Evolutionary conservation across 2,329 filamentous ascomycete species (phyloP).

Genomic region (Colletotrichum sp.): DNA sequence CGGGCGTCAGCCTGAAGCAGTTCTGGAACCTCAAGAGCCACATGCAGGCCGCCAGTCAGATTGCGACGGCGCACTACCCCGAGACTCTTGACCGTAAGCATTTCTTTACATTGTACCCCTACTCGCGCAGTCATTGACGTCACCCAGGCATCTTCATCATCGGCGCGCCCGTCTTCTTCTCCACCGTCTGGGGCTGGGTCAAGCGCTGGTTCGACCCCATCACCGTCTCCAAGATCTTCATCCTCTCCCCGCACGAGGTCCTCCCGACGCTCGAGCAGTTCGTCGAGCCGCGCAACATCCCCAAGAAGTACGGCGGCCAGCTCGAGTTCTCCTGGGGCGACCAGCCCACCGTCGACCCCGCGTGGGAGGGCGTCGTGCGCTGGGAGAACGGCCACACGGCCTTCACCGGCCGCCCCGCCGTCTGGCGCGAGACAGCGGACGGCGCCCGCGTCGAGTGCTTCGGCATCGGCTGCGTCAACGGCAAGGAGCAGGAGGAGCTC

Average conservation of each 20-base stretch:
- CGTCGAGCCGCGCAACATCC: slow-evolving; percentile 83
- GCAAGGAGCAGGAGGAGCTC: slow-evolving; percentile 48
- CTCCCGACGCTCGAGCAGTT: slow-evolving; percentile 78
- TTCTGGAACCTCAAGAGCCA: slow-evolving; percentile 95
- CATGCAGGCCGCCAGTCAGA: slow-evolving; percentile 88
- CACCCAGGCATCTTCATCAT: slow-evolving; percentile 68
- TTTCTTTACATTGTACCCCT: neutral
- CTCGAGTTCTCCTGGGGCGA: slow-evolving; percentile 84
- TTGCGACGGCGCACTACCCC: slow-evolving; percentile 93
- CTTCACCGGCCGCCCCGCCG: slow-evolving; percentile 62
- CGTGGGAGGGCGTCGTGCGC: slow-evolving; percentile 51
- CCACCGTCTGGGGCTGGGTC: slow-evolving; percentile 92
- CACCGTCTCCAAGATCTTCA: slow-evolving; percentile 95
- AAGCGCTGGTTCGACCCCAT: slow-evolving; percentile 96
- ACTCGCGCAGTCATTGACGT: neutral
- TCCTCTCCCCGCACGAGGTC: slow-evolving; percentile 76
- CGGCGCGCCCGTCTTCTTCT: slow-evolving; percentile 88
- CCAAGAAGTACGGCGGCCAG: slow-evolving; percentile 86
- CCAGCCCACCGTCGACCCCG: slow-evolving; percentile 73
- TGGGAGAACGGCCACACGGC: slow-evolving; percentile 59
- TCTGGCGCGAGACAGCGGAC: slow-evolving; percentile 58
- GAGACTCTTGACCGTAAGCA: slow-evolving; percentile 89
- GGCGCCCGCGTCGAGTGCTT: slow-evolving; percentile 56
- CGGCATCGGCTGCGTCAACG: slow-evolving; percentile 53
- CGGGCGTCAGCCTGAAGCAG: slow-evolving; percentile 84